phyloP scores from a whole-genome alignment of 2,329 filamentous ascomycete species.

The Fusarium zealandicum region DNA sequence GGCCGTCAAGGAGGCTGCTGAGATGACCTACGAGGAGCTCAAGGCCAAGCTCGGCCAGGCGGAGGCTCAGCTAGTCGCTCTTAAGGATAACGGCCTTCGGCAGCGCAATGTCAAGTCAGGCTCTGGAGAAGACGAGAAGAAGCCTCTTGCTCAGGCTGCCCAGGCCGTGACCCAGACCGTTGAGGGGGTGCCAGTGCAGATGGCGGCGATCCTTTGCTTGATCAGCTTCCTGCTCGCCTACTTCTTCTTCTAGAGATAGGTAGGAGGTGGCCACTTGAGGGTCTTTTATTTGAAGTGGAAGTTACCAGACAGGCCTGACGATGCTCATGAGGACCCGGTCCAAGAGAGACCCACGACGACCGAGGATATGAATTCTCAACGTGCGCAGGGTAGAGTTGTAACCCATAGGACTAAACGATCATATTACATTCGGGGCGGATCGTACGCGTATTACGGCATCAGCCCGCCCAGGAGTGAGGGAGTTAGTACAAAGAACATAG shows the following conservation, averaged over 20 bases:
- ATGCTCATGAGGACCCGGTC: constrained; percentile 29
- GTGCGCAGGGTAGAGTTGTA: constrained; percentile 15
- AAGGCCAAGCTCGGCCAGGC: constrained; percentile 78
- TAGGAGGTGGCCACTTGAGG: constrained; percentile 3
- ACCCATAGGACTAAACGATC: constrained; percentile 26
- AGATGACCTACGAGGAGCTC: constrained; percentile 64
- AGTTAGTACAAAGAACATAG: neutral
- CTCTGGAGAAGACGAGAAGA: constrained; percentile 59
- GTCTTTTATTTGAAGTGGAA: constrained; percentile 17
- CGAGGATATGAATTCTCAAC: constrained; percentile 23
- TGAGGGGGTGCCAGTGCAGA: constrained; percentile 86
- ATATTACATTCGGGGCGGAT: constrained; percentile 22
- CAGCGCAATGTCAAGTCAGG: constrained; percentile 74
- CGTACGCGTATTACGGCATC: constrained; percentile 8
- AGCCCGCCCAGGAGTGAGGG: constrained; percentile 8
- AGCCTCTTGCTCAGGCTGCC: constrained; percentile 56
- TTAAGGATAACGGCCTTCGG: constrained; percentile 77
- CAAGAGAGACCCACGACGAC: constrained; percentile 13
- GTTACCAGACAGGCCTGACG: constrained; percentile 31
- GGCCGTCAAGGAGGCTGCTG: constrained; percentile 54
- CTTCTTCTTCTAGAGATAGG: constrained; percentile 80
- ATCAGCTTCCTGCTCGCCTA: constrained; percentile 94
- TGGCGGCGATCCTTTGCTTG: constrained; percentile 84
- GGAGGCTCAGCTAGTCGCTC: constrained; percentile 72
- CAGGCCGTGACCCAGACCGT: constrained; percentile 62